Conservation (phyloP, 371 early-diverging fungal genomes). For the Lichtheimia hyalospora region DNA sequence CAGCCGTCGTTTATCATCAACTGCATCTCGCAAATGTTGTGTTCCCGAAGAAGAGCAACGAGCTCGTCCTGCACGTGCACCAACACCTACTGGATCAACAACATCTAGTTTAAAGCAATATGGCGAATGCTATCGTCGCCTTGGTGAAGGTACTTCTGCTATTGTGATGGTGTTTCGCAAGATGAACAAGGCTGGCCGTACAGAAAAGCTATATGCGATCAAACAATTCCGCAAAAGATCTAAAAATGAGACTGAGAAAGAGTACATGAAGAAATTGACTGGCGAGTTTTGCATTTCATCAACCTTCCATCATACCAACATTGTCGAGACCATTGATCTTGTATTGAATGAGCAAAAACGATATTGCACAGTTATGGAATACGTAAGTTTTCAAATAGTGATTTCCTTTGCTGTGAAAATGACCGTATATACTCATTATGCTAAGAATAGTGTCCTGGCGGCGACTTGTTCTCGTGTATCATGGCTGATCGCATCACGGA, state of each 20-base stretch:
- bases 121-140: conserved; percentile 72
- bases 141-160: conserved; percentile 92
- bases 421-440: no score
- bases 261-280: conserved; percentile 76
- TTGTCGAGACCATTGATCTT: conserved; percentile 89
- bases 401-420: neutral
- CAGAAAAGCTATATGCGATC: conserved; percentile 56
- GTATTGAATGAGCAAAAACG: conserved; percentile 86
- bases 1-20: conserved; percentile 4
- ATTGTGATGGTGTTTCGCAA: conserved; percentile 87
- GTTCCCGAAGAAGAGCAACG: neutral
- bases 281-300: conserved; percentile 93
- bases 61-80: neutral
- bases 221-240: conserved; percentile 71
- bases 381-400: conserved; percentile 38
- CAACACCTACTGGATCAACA: conserved; percentile 1
- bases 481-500: conserved; percentile 72
- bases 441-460: conserved; percentile 52
- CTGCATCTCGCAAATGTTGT: conserved; percentile 5
- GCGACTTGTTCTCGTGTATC: conserved; percentile 80
- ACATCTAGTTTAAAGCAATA: conserved; percentile 32
- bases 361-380: conserved; percentile 97
- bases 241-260: conserved; percentile 52
- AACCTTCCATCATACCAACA: conserved; percentile 77
- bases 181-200: conserved; percentile 35